Evolutionary conservation across 1,139 yeast species (phyloP).

Genomic region (Yamadazyma triangularis): DNA sequence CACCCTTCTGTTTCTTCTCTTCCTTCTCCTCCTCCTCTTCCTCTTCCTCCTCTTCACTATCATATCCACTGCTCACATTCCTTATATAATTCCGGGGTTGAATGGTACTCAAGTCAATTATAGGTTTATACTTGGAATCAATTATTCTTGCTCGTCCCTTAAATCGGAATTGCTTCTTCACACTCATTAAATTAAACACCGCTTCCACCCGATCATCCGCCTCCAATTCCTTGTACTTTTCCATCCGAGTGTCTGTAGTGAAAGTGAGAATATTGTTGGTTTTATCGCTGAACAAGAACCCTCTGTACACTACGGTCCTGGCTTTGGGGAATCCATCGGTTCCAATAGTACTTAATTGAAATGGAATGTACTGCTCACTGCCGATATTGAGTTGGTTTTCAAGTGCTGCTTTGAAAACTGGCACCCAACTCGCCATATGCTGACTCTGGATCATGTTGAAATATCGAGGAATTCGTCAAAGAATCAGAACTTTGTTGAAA

Average conservation of each 20-base stretch:
- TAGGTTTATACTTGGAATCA: constrained; percentile 30
- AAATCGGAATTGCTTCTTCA: constrained; percentile 66
- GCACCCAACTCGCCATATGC: constrained; percentile 72
- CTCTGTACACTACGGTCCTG: constrained; percentile 69
- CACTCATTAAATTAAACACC: constrained; percentile 62
- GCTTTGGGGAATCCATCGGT: constrained; percentile 53
- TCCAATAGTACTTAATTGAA: constrained; percentile 70
- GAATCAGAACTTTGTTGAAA: too few relatives aligned
- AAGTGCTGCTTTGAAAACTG: constrained; percentile 48
- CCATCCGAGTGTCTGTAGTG: constrained; percentile 69
- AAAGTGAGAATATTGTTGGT: constrained; percentile 65
- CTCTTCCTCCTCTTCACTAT: constrained; percentile 11
- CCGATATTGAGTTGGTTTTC: constrained; percentile 34
- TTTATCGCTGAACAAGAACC: constrained; percentile 68
- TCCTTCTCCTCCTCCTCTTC: constrained; percentile 4
- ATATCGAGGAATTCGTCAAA: too few relatives aligned
- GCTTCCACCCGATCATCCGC: constrained; percentile 62
- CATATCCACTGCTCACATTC: constrained; percentile 6
- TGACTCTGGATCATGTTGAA: constrained; percentile 28
- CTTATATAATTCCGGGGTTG: constrained; percentile 9
- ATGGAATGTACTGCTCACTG: constrained; percentile 47
- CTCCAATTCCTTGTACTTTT: constrained; percentile 52
- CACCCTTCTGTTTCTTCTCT: constrained; percentile 6
- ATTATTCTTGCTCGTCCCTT: constrained; percentile 58
- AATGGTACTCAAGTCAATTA: constrained; percentile 27